Conservation (phyloP, 305 asterid species). For the Fraxinus paxiana region DNA sequence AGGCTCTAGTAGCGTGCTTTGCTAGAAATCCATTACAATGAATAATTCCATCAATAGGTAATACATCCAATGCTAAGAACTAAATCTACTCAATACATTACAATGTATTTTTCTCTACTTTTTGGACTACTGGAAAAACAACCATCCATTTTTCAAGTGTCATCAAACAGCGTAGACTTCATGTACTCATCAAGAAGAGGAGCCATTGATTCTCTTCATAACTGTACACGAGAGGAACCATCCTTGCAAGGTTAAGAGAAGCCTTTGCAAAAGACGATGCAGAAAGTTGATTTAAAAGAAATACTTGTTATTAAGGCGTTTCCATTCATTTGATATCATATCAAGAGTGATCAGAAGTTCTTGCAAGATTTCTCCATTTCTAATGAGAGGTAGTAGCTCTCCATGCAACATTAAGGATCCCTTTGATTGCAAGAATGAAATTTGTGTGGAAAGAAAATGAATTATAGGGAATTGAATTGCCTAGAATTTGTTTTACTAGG, state of each 20-base stretch:
- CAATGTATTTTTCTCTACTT: not conserved
- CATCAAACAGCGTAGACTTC: not conserved
- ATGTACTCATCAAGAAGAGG: constrained; percentile 30
- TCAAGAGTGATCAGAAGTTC: too few relatives aligned
- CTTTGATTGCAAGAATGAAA: too few relatives aligned
- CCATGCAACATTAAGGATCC: too few relatives aligned
- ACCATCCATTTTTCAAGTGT: not conserved
- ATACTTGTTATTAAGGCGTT: too few relatives aligned
- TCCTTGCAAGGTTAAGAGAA: constrained; percentile 43
- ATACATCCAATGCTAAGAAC: not conserved
- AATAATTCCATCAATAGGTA: not conserved
- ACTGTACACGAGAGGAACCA: constrained; percentile 45
- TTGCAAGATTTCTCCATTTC: too few relatives aligned
- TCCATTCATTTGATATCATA: too few relatives aligned
- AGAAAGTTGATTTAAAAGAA: not conserved
- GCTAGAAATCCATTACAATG: not conserved
- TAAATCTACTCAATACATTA: not conserved
- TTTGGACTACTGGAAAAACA: not conserved
- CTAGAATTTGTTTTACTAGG: too few relatives aligned
- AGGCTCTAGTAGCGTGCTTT: not conserved
- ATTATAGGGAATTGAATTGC: too few relatives aligned
- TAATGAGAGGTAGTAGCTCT: too few relatives aligned
- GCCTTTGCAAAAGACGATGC: constrained; percentile 28
- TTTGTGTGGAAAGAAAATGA: too few relatives aligned
- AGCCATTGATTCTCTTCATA: constrained; percentile 36